Evolutionary conservation across 2,329 filamentous ascomycete genomes (phyloP).

Genomic region (Rugonectria rugulosa): DNA sequence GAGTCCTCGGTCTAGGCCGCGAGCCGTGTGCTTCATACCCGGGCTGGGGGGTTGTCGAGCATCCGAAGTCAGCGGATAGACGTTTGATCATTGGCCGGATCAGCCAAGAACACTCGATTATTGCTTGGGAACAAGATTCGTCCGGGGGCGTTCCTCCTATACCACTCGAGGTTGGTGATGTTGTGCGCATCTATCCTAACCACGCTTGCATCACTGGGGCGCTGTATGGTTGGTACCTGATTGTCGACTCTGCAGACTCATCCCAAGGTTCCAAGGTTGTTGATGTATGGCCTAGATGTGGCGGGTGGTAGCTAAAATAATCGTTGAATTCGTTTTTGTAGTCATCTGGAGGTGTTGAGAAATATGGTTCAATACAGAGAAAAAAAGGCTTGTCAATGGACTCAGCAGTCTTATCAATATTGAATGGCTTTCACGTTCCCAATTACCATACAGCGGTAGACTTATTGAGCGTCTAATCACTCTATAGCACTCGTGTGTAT

Average conservation of each 20-base stretch:
- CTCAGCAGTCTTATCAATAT: too few relatives aligned
- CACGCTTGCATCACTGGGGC: slow-evolving; percentile 70
- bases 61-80: slow-evolving; percentile 30
- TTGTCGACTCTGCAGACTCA: slow-evolving; percentile 49
- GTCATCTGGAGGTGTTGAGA: too few relatives aligned
- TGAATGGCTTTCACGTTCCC: too few relatives aligned
- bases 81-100: slow-evolving; percentile 65
- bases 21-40: slow-evolving; percentile 67
- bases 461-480: too few relatives aligned
- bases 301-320: slow-evolving; percentile 61
- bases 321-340: too few relatives aligned
- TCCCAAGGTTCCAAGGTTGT: slow-evolving; percentile 54
- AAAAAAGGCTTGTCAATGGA: too few relatives aligned
- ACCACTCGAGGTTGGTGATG: slow-evolving; percentile 54
- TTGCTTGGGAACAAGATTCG: slow-evolving; percentile 54
- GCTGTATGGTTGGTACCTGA: slow-evolving; percentile 67
- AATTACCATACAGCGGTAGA: too few relatives aligned
- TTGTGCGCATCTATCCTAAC: slow-evolving; percentile 63
- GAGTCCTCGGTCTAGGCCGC: slow-evolving; percentile 64
- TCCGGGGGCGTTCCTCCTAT: slow-evolving; percentile 32
- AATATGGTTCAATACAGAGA: too few relatives aligned
- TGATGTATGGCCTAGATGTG: slow-evolving; percentile 68
- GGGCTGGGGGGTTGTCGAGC: slow-evolving; percentile 67
- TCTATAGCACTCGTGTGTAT: too few relatives aligned
- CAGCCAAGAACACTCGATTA: slow-evolving; percentile 71